Percentiles rank a stretch among this genome's conserved stretches.
Evolutionary conservation across 352 stramenopile genomes (phyloP).

Genomic region (Pythium aquatile): DNA sequence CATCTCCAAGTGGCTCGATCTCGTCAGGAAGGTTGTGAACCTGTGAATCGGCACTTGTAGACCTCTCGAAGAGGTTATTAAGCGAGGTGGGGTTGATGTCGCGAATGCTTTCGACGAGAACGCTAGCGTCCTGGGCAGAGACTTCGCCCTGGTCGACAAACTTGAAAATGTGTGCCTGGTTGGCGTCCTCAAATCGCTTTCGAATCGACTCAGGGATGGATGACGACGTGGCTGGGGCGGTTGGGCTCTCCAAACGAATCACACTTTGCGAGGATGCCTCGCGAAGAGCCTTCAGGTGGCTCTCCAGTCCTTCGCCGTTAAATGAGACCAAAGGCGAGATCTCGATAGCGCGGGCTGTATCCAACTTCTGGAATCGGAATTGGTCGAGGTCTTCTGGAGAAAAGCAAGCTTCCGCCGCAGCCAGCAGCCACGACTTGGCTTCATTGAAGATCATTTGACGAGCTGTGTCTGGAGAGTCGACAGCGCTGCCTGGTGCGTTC

Average conservation of each 20-base stretch:
- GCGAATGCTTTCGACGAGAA: slow-evolving; percentile 39
- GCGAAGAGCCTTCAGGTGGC: slow-evolving; percentile 29
- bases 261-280: slow-evolving; percentile 25
- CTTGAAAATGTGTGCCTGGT: slow-evolving; percentile 47
- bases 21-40: slow-evolving; percentile 23
- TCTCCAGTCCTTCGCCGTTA: slow-evolving; percentile 76
- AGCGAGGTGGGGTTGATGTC: slow-evolving; percentile 34
- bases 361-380: slow-evolving; percentile 40
- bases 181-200: slow-evolving; percentile 29
- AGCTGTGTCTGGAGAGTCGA: slow-evolving; percentile 87
- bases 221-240: slow-evolving; percentile 20
- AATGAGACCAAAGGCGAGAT: slow-evolving; percentile 89
- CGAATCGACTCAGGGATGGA: slow-evolving; percentile 43
- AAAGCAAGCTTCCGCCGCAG: slow-evolving; percentile 38
- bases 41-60: slow-evolving; percentile 32
- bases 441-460: slow-evolving; percentile 71
- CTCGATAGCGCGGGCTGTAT: slow-evolving; percentile 46
- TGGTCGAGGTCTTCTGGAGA: slow-evolving; percentile 26
- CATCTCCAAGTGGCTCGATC: slow-evolving; percentile 39
- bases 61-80: slow-evolving; percentile 36
- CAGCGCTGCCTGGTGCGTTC: slow-evolving; percentile 71
- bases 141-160: slow-evolving; percentile 45
- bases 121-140: slow-evolving; percentile 30
- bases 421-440: slow-evolving; percentile 59
- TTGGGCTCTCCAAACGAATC: slow-evolving; percentile 41